Conservation (phyloP, 2,329 filamentous ascomycete genomes). For the Stenocarpella maydis region DNA sequence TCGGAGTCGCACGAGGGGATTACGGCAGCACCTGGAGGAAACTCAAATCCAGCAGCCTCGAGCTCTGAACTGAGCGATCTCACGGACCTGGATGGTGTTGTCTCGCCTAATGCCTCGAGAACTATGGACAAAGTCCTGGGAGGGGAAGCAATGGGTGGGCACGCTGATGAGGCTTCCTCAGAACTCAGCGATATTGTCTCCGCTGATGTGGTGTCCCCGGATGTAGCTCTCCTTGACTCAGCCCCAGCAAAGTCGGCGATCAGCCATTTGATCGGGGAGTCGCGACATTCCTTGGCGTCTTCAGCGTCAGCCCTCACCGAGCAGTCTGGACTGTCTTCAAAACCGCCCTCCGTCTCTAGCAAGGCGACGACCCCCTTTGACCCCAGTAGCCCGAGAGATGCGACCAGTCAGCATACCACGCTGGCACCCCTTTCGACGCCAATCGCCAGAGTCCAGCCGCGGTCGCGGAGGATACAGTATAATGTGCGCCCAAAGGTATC, state of each 20-base stretch:
- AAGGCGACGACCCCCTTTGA: conserved; percentile 70
- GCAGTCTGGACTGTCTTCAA: conserved; percentile 63
- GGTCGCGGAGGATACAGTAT: conserved; percentile 51
- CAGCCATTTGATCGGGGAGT: conserved; percentile 34
- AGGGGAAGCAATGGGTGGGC: background rate
- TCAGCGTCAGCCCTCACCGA: conserved; percentile 63
- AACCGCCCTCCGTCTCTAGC: conserved; percentile 64
- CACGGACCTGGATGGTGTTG: background rate
- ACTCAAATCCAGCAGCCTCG: background rate
- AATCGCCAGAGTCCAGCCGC: conserved; percentile 37
- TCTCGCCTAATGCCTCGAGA: background rate
- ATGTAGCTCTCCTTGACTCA: conserved; percentile 4
- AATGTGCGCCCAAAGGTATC: conserved; percentile 80
- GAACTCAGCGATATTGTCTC: conserved; percentile 30
- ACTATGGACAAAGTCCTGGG: background rate
- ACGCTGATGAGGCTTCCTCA: conserved; percentile 27
- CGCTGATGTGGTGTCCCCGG: conserved; percentile 14
- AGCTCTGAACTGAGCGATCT: conserved; percentile 1
- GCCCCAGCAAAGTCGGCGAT: conserved; percentile 33
- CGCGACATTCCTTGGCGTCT: conserved; percentile 56
- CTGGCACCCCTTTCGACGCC: conserved; percentile 34
- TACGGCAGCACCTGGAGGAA: background rate
- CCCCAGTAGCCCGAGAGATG: conserved; percentile 48
- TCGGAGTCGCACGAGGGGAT: background rate
- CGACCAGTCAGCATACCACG: conserved; percentile 33